Conservation (phyloP, 2,329 filamentous ascomycete species). For the Alternaria dauci region DNA sequence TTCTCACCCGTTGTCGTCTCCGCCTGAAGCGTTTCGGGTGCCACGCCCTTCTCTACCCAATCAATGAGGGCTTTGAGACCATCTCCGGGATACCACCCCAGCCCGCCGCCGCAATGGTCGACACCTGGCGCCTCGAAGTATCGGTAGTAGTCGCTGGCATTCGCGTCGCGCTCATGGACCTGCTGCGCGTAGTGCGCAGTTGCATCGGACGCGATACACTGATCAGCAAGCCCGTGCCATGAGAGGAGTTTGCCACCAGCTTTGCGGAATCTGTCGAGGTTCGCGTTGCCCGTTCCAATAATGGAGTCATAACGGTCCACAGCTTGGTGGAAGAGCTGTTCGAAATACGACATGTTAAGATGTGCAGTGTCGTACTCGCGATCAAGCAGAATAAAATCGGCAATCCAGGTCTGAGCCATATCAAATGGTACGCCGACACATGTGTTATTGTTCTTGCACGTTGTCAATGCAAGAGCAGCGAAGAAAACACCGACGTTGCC, state of each 20-base stretch:
- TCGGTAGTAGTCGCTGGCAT: conserved; percentile 33
- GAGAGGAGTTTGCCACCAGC: conserved; percentile 34
- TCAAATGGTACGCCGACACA: conserved; percentile 19
- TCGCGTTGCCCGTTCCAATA: conserved; percentile 18
- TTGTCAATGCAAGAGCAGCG: conserved; percentile 12
- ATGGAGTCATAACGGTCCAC: conserved; percentile 23
- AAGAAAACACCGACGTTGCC: conserved; percentile 19
- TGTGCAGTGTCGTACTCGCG: conserved; percentile 14
- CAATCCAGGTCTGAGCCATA: conserved; percentile 21
- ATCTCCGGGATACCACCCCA: conserved; percentile 31
- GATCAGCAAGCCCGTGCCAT: conserved; percentile 31
- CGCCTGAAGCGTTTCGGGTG: conserved; percentile 29
- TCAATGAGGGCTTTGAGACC: conserved; percentile 31
- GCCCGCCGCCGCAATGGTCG: conserved; percentile 35
- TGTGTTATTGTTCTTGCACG: conserved; percentile 19
- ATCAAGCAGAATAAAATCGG: conserved; percentile 23
- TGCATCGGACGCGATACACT: conserved; percentile 19
- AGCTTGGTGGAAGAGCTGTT: conserved; percentile 16
- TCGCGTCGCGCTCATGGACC: conserved; percentile 21
- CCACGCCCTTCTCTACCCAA: conserved; percentile 42
- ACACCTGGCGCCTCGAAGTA: conserved; percentile 46
- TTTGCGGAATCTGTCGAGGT: conserved; percentile 22
- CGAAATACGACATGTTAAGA: conserved; percentile 15
- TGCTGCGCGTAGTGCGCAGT: conserved; percentile 25
- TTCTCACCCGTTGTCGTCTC: conserved; percentile 10